Conservation (phyloP, 257 asterid species). For the Solanum stenotomum region DNA sequence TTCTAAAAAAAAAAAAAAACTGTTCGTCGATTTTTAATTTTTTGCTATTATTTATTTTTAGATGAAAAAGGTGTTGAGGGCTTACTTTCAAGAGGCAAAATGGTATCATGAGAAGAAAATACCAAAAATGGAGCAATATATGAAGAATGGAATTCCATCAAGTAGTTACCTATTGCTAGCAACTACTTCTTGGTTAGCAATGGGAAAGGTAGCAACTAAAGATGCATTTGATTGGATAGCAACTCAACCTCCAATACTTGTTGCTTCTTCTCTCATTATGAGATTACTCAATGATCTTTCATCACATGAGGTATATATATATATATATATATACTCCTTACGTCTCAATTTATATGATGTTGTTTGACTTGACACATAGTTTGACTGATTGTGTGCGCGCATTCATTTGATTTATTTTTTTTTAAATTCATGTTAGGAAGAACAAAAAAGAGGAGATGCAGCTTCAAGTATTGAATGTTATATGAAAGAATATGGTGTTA, state of each 20-base stretch:
- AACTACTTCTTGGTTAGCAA: not conserved
- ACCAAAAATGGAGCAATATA: slow-evolving; percentile 3
- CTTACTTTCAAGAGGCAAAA: slow-evolving; percentile 16
- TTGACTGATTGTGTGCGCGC: not conserved
- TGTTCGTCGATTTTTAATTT: too few species aligned
- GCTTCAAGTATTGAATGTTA: not conserved
- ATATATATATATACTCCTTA: too few species aligned
- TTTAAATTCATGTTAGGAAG: not conserved
- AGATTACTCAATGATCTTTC: slow-evolving; percentile 18
- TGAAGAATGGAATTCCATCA: slow-evolving; percentile 10
- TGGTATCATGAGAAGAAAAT: not conserved
- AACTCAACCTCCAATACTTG: slow-evolving; percentile 6
- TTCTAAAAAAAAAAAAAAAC: too few species aligned
- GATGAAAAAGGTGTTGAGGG: not conserved
- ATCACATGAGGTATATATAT: not conserved
- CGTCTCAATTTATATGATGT: too few species aligned
- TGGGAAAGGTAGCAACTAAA: not conserved
- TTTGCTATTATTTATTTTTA: too few species aligned
- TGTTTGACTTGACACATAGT: too few species aligned
- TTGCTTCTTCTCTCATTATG: slow-evolving; percentile 8
- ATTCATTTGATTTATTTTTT: not conserved
- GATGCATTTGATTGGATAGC: slow-evolving; percentile 20
- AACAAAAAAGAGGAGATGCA: not conserved
- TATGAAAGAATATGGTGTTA: not conserved
- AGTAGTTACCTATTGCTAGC: not conserved